Conservation (phyloP, 441 rosid species). For the Jatropha multifida region DNA sequence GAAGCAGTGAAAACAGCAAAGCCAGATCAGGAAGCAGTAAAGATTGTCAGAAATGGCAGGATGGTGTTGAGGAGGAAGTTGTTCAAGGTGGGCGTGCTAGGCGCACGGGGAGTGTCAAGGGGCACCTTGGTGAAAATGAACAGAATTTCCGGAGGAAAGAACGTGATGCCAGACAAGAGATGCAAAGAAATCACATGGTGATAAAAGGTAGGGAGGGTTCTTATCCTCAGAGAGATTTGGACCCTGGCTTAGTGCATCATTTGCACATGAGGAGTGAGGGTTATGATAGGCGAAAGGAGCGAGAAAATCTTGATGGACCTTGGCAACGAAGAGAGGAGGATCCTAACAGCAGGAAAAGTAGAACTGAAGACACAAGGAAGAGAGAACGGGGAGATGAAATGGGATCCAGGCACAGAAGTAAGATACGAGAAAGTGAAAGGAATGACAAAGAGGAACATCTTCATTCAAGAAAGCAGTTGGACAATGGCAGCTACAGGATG, state of each 20-base stretch:
- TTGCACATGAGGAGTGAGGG: slow-evolving; percentile 52
- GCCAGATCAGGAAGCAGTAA: slow-evolving; percentile 83
- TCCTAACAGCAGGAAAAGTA: slow-evolving; percentile 49
- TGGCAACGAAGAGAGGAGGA: slow-evolving; percentile 75
- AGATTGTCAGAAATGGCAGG: slow-evolving; percentile 68
- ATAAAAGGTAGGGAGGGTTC: slow-evolving; percentile 62
- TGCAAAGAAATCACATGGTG: slow-evolving; percentile 46
- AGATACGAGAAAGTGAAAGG: slow-evolving; percentile 65
- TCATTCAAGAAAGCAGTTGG: slow-evolving; percentile 64
- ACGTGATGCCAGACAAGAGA: slow-evolving; percentile 56
- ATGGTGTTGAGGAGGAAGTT: slow-evolving; percentile 74
- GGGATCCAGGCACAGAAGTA: slow-evolving; percentile 65
- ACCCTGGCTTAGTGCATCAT: slow-evolving; percentile 39
- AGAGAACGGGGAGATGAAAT: slow-evolving; percentile 74
- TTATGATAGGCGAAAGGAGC: slow-evolving; percentile 68
- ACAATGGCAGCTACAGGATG: slow-evolving; percentile 58
- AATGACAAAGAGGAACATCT: slow-evolving; percentile 66
- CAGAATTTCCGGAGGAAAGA: slow-evolving; percentile 58
- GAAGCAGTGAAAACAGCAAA: slow-evolving; percentile 92
- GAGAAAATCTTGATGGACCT: slow-evolving; percentile 49
- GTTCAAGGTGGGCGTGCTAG: slow-evolving; percentile 57
- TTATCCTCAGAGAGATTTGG: slow-evolving; percentile 55
- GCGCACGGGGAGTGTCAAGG: slow-evolving; percentile 44
- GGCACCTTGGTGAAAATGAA: slow-evolving; percentile 53
- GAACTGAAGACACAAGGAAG: slow-evolving; percentile 67